A percentile compares a stretch with the other conserved stretches of the same genome.
These are phyloP conservation scores for Scleroderma bovista DNA, from an alignment of 768 basidiomycete genomes.

Conservation along the genomic window DNA sequence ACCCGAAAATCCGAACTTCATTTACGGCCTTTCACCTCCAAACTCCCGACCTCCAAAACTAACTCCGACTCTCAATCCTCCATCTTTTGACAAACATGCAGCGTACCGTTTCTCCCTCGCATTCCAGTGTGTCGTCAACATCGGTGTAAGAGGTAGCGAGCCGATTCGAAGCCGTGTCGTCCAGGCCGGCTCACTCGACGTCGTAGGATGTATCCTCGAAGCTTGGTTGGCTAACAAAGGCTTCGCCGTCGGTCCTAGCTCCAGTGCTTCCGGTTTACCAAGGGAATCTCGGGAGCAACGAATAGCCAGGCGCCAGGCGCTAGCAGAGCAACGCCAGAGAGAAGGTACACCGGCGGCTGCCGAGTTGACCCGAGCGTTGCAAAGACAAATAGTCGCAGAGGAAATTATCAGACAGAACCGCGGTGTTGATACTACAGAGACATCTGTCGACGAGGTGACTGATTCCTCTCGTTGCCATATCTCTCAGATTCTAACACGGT, in stretches of 20 bases:
- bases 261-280: constrained; percentile 68
- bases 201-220: constrained; percentile 90
- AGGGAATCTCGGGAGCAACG: constrained; percentile 74
- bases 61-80: constrained; percentile 59
- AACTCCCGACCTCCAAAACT: constrained; percentile 50
- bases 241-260: constrained; percentile 77
- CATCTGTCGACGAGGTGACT: constrained; percentile 21
- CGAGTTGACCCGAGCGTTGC: constrained; percentile 53
- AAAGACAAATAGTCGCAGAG: constrained; percentile 41
- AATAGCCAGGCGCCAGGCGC: constrained; percentile 52
- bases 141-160: constrained; percentile 93
- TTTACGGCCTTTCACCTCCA: constrained; percentile 76
- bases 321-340: constrained; percentile 50
- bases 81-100: constrained; percentile 72
- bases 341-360: constrained; percentile 43
- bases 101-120: constrained; percentile 89
- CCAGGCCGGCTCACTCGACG: constrained; percentile 88
- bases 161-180: constrained; percentile 88
- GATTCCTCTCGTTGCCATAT: neutral
- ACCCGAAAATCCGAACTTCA: constrained; percentile 67
- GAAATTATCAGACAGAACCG: constrained; percentile 17
- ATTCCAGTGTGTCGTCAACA: constrained; percentile 95
- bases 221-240: constrained; percentile 89
- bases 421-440: constrained; percentile 3
- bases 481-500: neutral